Percentiles rank a stretch among this genome's conserved stretches.
These are phyloP conservation scores for Glycine soja DNA, from an alignment of 306 rosid species.

Conservation along the genomic window DNA sequence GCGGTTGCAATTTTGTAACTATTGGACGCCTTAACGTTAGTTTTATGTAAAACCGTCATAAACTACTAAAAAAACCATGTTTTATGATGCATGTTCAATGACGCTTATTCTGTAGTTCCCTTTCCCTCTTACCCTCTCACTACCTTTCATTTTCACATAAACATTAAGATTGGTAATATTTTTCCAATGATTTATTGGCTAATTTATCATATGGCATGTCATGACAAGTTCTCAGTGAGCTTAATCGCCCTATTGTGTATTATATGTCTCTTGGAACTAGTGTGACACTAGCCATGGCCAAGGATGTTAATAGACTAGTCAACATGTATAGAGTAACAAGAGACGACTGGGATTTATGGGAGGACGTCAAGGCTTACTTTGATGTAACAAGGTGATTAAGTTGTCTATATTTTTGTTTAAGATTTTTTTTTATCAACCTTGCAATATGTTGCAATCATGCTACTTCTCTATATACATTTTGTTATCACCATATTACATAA, in stretches of 20 bases:
- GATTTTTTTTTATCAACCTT: too few relatives aligned
- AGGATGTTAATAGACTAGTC: too few relatives aligned
- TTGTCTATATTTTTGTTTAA: slow-evolving; percentile 14
- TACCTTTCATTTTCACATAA: slow-evolving; percentile 22
- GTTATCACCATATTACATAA: not conserved
- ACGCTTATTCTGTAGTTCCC: slow-evolving; percentile 45
- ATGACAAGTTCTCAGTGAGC: slow-evolving; percentile 73
- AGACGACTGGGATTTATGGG: too few relatives aligned
- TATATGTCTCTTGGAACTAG: slow-evolving; percentile 92
- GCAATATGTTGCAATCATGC: slow-evolving; percentile 14
- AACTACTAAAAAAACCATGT: too few relatives aligned
- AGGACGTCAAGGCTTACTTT: too few relatives aligned
- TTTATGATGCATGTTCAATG: too few relatives aligned
- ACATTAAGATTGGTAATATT: slow-evolving; percentile 9
- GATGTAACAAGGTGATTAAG: too few relatives aligned
- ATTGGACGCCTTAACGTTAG: too few relatives aligned
- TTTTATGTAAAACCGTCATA: too few relatives aligned
- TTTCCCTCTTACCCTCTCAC: slow-evolving; percentile 12
- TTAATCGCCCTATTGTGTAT: slow-evolving; percentile 71
- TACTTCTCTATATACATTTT: slow-evolving; percentile 36
- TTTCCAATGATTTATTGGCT: slow-evolving; percentile 11
- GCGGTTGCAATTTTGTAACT: too few relatives aligned
- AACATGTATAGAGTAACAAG: too few relatives aligned
- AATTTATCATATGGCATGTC: slow-evolving; percentile 31
- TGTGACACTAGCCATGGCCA: too few relatives aligned